These are phyloP conservation scores for Hygrophila difformis DNA, from an alignment of 257 asterid genomes.

Conservation along the genomic window DNA sequence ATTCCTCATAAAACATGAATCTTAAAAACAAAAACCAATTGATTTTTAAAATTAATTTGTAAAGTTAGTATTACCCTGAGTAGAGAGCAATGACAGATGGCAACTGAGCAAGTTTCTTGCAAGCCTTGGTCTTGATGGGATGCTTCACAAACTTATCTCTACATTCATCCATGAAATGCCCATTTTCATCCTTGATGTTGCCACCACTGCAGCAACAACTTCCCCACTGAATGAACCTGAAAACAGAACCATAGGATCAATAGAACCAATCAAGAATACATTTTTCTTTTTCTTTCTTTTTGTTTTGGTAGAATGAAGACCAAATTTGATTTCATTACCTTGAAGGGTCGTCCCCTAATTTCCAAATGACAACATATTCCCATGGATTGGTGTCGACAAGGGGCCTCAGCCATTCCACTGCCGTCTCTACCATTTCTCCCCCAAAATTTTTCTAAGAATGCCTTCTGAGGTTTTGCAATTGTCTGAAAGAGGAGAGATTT, in stretches of 20 bases:
- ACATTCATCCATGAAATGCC: constrained; percentile 27
- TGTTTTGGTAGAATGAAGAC: background rate
- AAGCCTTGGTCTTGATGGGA: constrained; percentile 38
- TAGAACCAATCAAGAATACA: background rate
- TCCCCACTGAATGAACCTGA: constrained; percentile 75
- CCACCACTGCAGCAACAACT: constrained; percentile 71
- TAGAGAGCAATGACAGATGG: constrained; percentile 59
- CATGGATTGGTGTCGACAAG: constrained; percentile 42
- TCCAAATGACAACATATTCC: constrained; percentile 82
- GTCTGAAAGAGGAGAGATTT: background rate
- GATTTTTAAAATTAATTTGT: background rate
- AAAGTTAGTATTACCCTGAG: constrained; percentile 43
- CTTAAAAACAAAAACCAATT: constrained; percentile 9
- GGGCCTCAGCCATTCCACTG: constrained; percentile 46
- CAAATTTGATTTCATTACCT: constrained; percentile 25
- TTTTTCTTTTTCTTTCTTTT: too few species aligned
- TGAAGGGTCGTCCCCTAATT: constrained; percentile 75
- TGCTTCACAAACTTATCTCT: constrained; percentile 47
- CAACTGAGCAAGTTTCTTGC: constrained; percentile 45
- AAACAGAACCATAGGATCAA: constrained; percentile 5
- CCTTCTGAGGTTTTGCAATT: constrained; percentile 13
- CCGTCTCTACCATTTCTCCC: constrained; percentile 27
- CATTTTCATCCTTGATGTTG: constrained; percentile 33
- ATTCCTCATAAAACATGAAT: background rate
- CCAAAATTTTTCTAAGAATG: constrained; percentile 17